These are phyloP conservation scores for Lentinula guzmanii DNA, from an alignment of 768 basidiomycete species.

Conservation along the genomic window DNA sequence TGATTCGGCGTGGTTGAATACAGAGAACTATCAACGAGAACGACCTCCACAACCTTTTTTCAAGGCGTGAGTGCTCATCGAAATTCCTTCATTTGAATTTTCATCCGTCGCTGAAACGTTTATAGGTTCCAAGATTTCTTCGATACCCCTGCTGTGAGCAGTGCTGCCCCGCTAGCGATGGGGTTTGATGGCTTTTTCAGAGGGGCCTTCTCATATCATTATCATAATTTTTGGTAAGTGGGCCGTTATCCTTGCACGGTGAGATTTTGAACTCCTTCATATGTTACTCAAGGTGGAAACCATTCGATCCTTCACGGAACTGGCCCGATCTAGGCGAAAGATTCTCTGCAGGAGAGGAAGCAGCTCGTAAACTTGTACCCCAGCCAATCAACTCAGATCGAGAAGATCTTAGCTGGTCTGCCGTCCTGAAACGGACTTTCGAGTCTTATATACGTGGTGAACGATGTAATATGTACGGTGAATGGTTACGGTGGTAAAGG, in stretches of 20 bases:
- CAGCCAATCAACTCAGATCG: slow-evolving; percentile 47
- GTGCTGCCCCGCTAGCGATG: slow-evolving; percentile 79
- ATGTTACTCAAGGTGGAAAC: slow-evolving; percentile 74
- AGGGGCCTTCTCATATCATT: slow-evolving; percentile 95
- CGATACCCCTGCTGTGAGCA: slow-evolving; percentile 64
- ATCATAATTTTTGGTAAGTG: slow-evolving; percentile 85
- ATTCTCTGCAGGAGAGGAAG: slow-evolving; percentile 71
- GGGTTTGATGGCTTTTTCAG: slow-evolving; percentile 96
- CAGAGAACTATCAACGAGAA: slow-evolving; percentile 86
- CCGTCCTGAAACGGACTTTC: slow-evolving; percentile 92
- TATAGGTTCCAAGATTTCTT: slow-evolving; percentile 85
- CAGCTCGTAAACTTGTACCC: slow-evolving; percentile 38
- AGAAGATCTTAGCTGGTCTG: slow-evolving; percentile 86
- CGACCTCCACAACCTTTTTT: slow-evolving; percentile 95
- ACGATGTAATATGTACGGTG: slow-evolving; percentile 93
- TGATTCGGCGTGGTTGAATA: slow-evolving; percentile 95
- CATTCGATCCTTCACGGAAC: slow-evolving; percentile 89
- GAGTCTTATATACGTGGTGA: slow-evolving; percentile 91
- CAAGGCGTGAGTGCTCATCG: slow-evolving; percentile 49
- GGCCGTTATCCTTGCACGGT: neutral
- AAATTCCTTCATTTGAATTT: neutral
- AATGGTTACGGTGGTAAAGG: slow-evolving; percentile 54
- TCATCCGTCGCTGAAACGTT: neutral
- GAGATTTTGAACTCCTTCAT: slow-evolving; percentile 4
- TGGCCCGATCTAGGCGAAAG: slow-evolving; percentile 88